Conservation (phyloP, 768 basidiomycete species). For the Rhodotorula diobovata region DNA sequence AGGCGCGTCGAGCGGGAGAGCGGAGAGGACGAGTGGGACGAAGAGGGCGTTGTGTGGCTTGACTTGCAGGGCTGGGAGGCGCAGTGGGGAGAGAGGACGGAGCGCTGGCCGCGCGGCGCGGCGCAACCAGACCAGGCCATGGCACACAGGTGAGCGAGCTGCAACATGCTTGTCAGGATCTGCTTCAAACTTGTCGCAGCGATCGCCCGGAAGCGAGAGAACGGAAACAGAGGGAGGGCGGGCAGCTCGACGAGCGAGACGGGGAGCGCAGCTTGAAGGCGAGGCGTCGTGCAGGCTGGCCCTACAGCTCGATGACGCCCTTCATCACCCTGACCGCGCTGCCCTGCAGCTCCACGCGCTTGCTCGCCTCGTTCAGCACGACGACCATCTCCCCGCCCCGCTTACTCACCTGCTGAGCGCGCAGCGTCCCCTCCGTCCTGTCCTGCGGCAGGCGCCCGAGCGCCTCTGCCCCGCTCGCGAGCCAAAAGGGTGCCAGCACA, state of each 20-base stretch:
- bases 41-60: neutral
- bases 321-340: conserved; percentile 17
- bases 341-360: conserved; percentile 11
- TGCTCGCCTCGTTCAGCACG: neutral
- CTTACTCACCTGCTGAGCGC: neutral
- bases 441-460: too few species aligned
- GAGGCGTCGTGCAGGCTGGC: too few species aligned
- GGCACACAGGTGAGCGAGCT: neutral
- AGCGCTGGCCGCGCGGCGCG: neutral
- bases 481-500: conserved; percentile 45
- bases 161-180: too few species aligned
- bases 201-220: too few species aligned
- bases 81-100: neutral
- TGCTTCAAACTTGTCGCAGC: too few species aligned
- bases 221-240: neutral
- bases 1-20: too few species aligned
- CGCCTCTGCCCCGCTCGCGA: too few species aligned
- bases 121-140: too few species aligned
- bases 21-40: neutral
- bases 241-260: too few species aligned
- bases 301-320: conserved; percentile 12
- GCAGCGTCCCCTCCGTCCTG: too few species aligned
- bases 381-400: conserved; percentile 18
- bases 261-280: too few species aligned
- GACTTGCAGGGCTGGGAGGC: neutral